Percentiles rank a stretch among this genome's conserved stretches.
phyloP scores from a whole-genome alignment of 306 rosid species.

The Glycyrrhiza uralensis region DNA sequence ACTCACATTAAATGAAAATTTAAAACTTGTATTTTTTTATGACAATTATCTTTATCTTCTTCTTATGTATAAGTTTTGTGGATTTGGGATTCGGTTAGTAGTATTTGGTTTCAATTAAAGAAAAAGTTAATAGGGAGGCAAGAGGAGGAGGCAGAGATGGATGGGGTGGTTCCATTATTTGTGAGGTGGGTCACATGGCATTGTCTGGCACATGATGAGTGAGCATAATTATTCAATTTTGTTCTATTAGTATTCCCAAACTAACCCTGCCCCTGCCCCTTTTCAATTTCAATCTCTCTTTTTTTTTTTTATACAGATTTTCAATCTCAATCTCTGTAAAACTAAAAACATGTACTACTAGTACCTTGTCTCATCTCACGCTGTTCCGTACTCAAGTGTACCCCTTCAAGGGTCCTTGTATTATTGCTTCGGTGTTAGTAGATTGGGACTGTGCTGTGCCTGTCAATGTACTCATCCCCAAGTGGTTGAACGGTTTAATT shows the following conservation, averaged over 20 bases:
- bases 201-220: conserved; percentile 28
- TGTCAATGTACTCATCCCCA: too few species aligned
- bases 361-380: neutral
- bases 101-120: neutral
- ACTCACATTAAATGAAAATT: neutral
- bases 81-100: neutral
- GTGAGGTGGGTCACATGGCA: conserved; percentile 41
- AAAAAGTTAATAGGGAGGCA: neutral
- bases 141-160: neutral
- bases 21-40: neutral
- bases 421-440: neutral
- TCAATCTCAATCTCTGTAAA: neutral
- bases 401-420: neutral
- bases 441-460: neutral
- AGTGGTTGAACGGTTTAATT: neutral
- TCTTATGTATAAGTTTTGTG: neutral
- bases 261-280: conserved; percentile 8
- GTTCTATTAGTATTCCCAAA: conserved; percentile 16
- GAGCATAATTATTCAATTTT: conserved; percentile 15
- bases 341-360: neutral
- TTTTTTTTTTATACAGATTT: too few species aligned
- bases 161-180: conserved; percentile 30
- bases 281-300: neutral
- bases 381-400: conserved; percentile 37
- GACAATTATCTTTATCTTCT: neutral